Base-by-base conservation (phyloP, 2,329 filamentous ascomycete genomes). In the Epichloe uncinata region DNA sequence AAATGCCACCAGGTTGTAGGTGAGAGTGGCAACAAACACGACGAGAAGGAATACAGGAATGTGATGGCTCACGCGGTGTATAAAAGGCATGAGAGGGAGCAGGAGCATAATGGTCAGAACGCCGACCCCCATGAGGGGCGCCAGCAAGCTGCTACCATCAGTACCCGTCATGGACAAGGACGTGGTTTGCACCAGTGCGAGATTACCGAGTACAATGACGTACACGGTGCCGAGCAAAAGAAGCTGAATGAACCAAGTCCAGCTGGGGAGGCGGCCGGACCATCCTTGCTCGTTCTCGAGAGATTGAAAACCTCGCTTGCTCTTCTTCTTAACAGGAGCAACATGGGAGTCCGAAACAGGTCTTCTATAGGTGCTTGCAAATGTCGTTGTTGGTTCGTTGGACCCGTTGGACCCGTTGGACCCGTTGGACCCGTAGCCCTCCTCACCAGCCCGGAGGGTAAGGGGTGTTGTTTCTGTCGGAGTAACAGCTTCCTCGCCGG, bases 231-330 rank as follows among this genome's bases (percentile, higher is more conserved):
- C 85, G 9, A 94, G 70, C 15, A 96, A 62, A 3, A 97, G 70
- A 55, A 96, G 84, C 60, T 98, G 90, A 16, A 95, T 58, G 41
- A 93, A 66, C 93, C 93, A 98, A 16, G 85, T 82, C 85, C 85
- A 96, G 42, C 76, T 79, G 1, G 88, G 87, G 49, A 97, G 69
- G 37, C 75, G 75, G 4, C 77, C 77, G 47, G 88, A 95, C 93
- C 93, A 98, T 13, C 76, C 70, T 65, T 97, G 93, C 62, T 97
- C 93, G 48, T 79, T 70, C 12, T 78, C 77, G 60, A 83, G 89
- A 0, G 73, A 67, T 49, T 69, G 58, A 52, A 58, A 35, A 54
- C 53, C 51, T 51, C 61, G 54, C 43, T 57, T 51, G 20, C 49
- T 56, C 48, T 55, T 22, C 34, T 48, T 56, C 46, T 53, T 16